Conservation (phyloP, 1,139 yeast species). For the Saccharomyces pastorianus region DNA sequence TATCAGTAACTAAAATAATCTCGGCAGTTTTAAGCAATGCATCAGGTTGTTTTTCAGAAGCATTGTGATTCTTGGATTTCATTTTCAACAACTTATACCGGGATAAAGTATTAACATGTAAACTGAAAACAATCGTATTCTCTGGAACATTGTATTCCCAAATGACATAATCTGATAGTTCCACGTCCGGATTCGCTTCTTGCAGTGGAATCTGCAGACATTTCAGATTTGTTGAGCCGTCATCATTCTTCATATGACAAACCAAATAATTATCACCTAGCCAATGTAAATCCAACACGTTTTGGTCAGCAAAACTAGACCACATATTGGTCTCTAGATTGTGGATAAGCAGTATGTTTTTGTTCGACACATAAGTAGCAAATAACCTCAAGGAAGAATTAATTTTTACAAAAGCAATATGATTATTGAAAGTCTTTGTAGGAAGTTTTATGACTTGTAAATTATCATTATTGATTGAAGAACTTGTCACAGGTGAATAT, state of each 20-base stretch:
- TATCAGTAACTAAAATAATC: constrained; percentile 16
- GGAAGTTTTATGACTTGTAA: constrained; percentile 26
- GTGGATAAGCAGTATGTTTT: constrained; percentile 23
- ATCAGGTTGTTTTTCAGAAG: constrained; percentile 12
- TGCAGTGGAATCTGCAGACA: constrained; percentile 26
- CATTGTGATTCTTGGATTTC: constrained; percentile 14
- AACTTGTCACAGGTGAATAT: constrained; percentile 23
- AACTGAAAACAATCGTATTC: constrained; percentile 7
- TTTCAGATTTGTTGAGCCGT: constrained; percentile 15
- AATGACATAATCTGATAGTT: constrained; percentile 18
- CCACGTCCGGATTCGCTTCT: constrained; percentile 10
- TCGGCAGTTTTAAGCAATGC: constrained; percentile 26
- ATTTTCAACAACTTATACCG: constrained; percentile 21
- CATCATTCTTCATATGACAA: constrained; percentile 22
- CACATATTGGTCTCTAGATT: constrained; percentile 25
- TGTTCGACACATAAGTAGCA: constrained; percentile 27
- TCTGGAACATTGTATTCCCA: constrained; percentile 26
- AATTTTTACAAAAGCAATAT: constrained; percentile 17
- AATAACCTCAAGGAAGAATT: constrained; percentile 22
- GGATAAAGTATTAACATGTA: constrained; percentile 23
- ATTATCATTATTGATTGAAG: constrained; percentile 15
- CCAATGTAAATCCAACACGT: constrained; percentile 27
- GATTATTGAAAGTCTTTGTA: constrained; percentile 28
- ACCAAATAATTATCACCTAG: constrained; percentile 27
- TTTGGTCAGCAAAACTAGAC: constrained; percentile 23